phyloP scores from a whole-genome alignment of 371 early-diverging fungal species.

The Paraphysoderma sedebokerense region DNA sequence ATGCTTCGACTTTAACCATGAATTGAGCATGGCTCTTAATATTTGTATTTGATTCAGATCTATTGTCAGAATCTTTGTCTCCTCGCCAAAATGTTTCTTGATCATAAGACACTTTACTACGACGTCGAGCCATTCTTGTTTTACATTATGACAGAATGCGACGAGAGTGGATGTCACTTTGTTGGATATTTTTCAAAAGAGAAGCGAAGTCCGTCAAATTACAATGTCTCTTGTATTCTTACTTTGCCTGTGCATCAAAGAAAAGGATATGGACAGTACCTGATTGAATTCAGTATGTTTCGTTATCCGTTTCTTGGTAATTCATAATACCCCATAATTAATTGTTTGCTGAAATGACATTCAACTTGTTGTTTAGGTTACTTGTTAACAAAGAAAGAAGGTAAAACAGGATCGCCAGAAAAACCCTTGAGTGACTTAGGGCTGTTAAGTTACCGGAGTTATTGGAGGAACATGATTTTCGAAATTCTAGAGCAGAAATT shows the following conservation, averaged over 20 bases:
- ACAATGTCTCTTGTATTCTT: constrained; percentile 97
- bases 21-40: neutral
- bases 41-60: constrained; percentile 25
- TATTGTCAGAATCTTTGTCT: constrained; percentile 98
- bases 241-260: constrained; percentile 91
- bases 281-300: constrained; percentile 88
- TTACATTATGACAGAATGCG: constrained; percentile 78
- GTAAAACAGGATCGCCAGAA: constrained; percentile 86
- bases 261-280: constrained; percentile 91
- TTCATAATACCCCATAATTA: neutral
- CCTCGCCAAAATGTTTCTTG: constrained; percentile 95
- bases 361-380: constrained; percentile 34
- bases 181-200: constrained; percentile 99
- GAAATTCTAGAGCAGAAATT: too few relatives aligned
- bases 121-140: constrained; percentile 99
- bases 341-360: constrained; percentile 12
- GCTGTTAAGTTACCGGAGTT: constrained; percentile 70
- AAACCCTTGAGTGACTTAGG: constrained; percentile 98
- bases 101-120: constrained; percentile 98
- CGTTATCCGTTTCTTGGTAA: too few relatives aligned
- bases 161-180: constrained; percentile 70
- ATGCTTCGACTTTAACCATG: neutral
- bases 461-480: constrained; percentile 45
- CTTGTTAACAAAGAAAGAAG: constrained; percentile 72
- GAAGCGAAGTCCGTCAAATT: constrained; percentile 72